These are phyloP conservation scores for Boletus subparvulus DNA, from an alignment of 768 basidiomycete species.

Conservation along the genomic window DNA sequence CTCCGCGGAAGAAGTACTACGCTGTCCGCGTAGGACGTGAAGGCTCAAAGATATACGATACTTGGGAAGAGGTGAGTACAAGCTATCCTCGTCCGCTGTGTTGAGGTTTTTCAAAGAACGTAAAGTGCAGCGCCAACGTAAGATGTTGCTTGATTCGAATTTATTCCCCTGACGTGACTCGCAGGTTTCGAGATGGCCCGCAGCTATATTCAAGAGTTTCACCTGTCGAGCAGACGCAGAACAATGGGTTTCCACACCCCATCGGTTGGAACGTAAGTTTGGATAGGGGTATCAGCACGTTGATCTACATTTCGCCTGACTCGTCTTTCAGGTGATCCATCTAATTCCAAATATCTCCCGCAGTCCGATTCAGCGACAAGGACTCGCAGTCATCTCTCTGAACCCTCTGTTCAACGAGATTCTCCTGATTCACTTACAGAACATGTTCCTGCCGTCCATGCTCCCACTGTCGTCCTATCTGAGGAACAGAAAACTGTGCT, in stretches of 20 bases:
- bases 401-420: neutral
- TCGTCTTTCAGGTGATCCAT: conserved; percentile 3
- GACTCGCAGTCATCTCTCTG: neutral
- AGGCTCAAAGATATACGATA: conserved; percentile 55
- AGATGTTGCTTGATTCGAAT: neutral
- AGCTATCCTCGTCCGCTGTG: neutral
- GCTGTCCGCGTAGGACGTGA: conserved; percentile 59
- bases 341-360: neutral
- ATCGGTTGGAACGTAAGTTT: conserved; percentile 18
- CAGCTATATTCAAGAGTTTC: conserved; percentile 56
- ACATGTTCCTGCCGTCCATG: neutral
- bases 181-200: conserved; percentile 56
- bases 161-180: neutral
- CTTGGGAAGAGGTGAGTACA: conserved; percentile 58
- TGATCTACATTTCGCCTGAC: neutral
- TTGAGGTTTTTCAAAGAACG: neutral
- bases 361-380: neutral
- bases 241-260: conserved; percentile 41
- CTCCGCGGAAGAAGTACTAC: conserved; percentile 48
- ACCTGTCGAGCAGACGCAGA: conserved; percentile 44
- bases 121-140: conserved; percentile 51
- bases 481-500: conserved; percentile 52
- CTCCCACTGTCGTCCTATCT: conserved; percentile 41
- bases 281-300: neutral
- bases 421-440: neutral